Conservation (phyloP, 805 yeast species). For the Maudiozyma barnettii region DNA sequence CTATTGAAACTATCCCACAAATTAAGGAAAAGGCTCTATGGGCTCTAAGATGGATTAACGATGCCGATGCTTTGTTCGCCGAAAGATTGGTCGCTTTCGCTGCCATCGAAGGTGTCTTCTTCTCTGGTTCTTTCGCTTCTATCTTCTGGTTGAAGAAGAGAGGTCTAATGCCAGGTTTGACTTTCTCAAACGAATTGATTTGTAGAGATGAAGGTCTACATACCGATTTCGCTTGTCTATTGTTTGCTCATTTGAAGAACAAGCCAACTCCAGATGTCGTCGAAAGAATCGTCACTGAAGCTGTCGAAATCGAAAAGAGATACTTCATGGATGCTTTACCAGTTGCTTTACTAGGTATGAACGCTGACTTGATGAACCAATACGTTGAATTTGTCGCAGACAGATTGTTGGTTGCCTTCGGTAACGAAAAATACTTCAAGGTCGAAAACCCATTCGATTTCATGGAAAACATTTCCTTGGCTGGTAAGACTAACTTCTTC, state of each 20-base stretch:
- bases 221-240: constrained; percentile 94
- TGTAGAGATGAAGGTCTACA: constrained; percentile 98
- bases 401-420: constrained; percentile 82
- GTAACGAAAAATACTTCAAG: constrained; percentile 81
- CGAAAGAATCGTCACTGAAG: constrained; percentile 83
- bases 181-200: constrained; percentile 94
- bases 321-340: constrained; percentile 94
- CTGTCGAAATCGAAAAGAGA: constrained; percentile 89
- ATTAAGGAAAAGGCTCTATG: constrained; percentile 96
- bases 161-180: constrained; percentile 97
- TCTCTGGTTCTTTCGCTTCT: constrained; percentile 96
- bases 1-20: constrained; percentile 92
- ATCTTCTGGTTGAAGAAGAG: constrained; percentile 98
- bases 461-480: constrained; percentile 96
- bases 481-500: constrained; percentile 98
- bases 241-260: constrained; percentile 86
- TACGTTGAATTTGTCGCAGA: constrained; percentile 97
- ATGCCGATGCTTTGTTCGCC: constrained; percentile 78
- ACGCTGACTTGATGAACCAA: constrained; percentile 87
- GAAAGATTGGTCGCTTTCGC: constrained; percentile 97
- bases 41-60: constrained; percentile 97
- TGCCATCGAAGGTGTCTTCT: constrained; percentile 97
- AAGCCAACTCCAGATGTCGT: constrained; percentile 77
- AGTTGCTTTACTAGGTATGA: constrained; percentile 89
- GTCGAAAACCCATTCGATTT: constrained; percentile 93